These are phyloP conservation scores for Exophiala xenobiotica DNA, from an alignment of 2,329 filamentous ascomycete genomes.

Conservation along the genomic window DNA sequence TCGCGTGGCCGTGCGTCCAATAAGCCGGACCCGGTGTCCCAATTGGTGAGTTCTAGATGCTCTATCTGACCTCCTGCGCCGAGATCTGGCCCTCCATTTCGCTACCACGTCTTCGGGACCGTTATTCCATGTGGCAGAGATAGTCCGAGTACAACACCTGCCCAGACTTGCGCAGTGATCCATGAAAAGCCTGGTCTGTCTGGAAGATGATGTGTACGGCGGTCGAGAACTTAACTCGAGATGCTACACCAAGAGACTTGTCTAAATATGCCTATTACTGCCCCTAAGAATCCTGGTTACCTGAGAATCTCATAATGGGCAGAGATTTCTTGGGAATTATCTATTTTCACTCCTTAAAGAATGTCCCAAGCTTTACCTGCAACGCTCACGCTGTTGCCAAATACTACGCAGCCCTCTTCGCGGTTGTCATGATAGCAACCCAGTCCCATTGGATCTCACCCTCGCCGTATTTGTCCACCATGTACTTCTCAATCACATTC, in stretches of 20 bases:
- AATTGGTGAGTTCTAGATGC: too few species aligned
- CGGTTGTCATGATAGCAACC: constrained; percentile 35
- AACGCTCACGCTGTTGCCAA: too few species aligned
- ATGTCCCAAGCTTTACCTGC: too few species aligned
- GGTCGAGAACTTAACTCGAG: too few species aligned
- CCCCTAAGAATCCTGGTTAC: too few species aligned
- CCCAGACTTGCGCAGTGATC: not conserved
- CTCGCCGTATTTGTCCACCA: constrained; percentile 20
- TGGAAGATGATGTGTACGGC: too few species aligned
- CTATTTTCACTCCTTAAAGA: too few species aligned
- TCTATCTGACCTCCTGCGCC: not conserved
- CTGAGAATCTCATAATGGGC: too few species aligned
- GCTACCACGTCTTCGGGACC: not conserved
- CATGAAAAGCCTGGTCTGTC: too few species aligned
- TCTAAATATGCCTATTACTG: not conserved
- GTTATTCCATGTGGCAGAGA: not conserved
- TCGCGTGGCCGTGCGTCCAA: not conserved
- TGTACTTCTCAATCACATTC: constrained; percentile 13
- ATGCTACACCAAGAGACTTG: too few species aligned
- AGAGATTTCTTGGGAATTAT: too few species aligned
- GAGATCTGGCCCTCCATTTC: not conserved
- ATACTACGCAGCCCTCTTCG: constrained; percentile 29
- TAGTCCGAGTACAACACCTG: not conserved
- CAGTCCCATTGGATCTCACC: constrained; percentile 22
- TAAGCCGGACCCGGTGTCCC: constrained; percentile 3